Percentiles rank a stretch among this genome's conserved stretches.
These are phyloP conservation scores for Globisporangium rhizosaccharum DNA, from an alignment of 352 stramenopile species.

Conservation along the genomic window DNA sequence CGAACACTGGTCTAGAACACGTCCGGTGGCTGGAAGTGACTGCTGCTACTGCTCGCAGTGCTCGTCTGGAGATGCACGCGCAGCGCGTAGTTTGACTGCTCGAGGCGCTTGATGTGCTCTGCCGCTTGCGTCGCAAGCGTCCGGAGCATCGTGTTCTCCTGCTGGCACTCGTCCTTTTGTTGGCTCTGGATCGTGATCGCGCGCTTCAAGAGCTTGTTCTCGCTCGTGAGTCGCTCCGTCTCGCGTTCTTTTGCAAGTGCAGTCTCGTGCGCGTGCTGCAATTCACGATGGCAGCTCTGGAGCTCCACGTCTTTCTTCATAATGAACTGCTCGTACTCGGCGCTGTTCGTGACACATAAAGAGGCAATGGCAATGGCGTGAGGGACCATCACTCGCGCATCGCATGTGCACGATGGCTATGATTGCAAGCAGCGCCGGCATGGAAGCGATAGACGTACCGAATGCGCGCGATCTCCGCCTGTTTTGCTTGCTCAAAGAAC, in stretches of 20 bases:
- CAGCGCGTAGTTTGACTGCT: constrained; percentile 86
- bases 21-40: constrained; percentile 49
- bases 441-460: constrained; percentile 17
- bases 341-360: not conserved
- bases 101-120: constrained; percentile 82
- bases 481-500: constrained; percentile 85
- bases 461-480: constrained; percentile 73
- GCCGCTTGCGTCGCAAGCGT: constrained; percentile 66
- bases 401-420: not conserved
- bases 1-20: constrained; percentile 41
- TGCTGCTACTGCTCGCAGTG: constrained; percentile 28
- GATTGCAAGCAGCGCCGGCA: too few relatives aligned
- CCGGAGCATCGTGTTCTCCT: constrained; percentile 75
- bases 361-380: not conserved
- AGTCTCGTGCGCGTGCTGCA: constrained; percentile 38
- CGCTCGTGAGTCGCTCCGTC: constrained; percentile 51
- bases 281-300: constrained; percentile 52
- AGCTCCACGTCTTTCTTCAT: constrained; percentile 79
- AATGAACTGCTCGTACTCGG: constrained; percentile 82
- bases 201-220: constrained; percentile 83
- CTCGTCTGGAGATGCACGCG: constrained; percentile 82
- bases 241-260: constrained; percentile 44
- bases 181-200: constrained; percentile 85
- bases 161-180: constrained; percentile 77
- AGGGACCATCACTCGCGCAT: not conserved